Base-by-base conservation (phyloP, 495 filamentous ascomycete genomes). In the Collariella sp. region DNA sequence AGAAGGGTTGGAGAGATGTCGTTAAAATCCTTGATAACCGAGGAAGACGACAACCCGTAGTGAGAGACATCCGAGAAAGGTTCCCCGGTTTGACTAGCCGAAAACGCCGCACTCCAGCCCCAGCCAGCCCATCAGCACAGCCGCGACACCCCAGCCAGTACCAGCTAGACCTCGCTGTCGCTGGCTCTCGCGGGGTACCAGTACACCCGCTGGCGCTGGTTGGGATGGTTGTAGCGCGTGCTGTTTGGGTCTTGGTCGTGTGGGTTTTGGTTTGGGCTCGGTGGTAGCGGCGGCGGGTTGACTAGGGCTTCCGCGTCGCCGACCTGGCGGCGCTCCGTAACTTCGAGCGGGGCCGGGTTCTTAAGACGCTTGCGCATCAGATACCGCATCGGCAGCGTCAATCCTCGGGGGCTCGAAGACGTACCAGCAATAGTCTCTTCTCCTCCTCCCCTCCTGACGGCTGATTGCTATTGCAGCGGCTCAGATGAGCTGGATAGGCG, bases 381-480 rank as follows among this genome's bases (percentile, higher is more conserved):
- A 58, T 76, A 79, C 61, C 69, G 67, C 58, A 72, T 67, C 55
- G 77, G 76, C 59, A 82, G 75, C 79, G 88, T 85, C 88, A 93
- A 87, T 93, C 88, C 88, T 88, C 81, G 88, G 77, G 87, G 74
- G 61, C 85, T 71, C 62, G 70, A 73, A 67, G 72, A 72, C 78
- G 72, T 22, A 23, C 26, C 38, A 16, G 38, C 35, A 16, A 12
- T 16, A 3, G 5, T 13, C 15, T 12, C 35, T 38, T 6, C 31
- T 34, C 9, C 3, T 29, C 4, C n/a, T 20, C 82, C 87, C 82
- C 88, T 91, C 87, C 85, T 91, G 88, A 90, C 88, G 80, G 88
- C 84, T 91, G 79, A 79, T 94, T 94, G 85, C 86, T 91, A 98
- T 87, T 96, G 91, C 34, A 98, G 77, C 52, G 93, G 93, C 68